Base-by-base conservation (phyloP, 2,329 filamentous ascomycete species). In the Cordyceps pruinosa region DNA sequence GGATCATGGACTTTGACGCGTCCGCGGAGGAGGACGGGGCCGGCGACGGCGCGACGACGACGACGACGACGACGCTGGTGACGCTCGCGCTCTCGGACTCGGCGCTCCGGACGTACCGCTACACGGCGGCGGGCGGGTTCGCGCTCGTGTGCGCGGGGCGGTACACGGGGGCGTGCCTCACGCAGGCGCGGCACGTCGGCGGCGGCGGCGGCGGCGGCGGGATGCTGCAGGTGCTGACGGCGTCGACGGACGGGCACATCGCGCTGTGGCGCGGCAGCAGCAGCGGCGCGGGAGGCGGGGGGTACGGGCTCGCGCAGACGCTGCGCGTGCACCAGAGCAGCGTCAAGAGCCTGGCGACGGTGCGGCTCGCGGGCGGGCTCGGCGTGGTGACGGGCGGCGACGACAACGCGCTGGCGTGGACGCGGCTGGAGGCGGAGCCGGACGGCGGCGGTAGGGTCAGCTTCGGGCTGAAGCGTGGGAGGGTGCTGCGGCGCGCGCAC, bases 41-140 rank as follows among this genome's bases (percentile, higher is more conserved):
- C 1, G 62, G 58, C 19, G n/a, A n/a, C n/a, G n/a, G n/a, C n/a
- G n/a, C n/a, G 13, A 26, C 37, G 13, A 23, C 6, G 34, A 17
- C 21, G 17, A 1, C 6, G 39, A 13, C 15, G 34, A 19, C 49
- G n/a, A 41, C 87, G 64, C 66, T 83, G 3, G 77, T 97, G 56
- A 84, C 83, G 0, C 80, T 96, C 73, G 86, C 81, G 0, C 86
- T 94, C 64, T 97, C 93, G 0, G 93, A 97, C 71, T 97, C 93
- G 1, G 84, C 81, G 2, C 69, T 96, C 42, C 87, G 85, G 65
- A 78, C 75, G 1, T 86, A 85, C 62, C 62, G 68, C 15, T 87
- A 83, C 61, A 70, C 69, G 1, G 62, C 64, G 19, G 52, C 45
- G 1, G 59, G 60, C 0, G 72, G 73, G 0, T 86, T 85, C 66